Base-by-base conservation (phyloP, 148 eudicot species). In the Polygonum aviculare region DNA sequence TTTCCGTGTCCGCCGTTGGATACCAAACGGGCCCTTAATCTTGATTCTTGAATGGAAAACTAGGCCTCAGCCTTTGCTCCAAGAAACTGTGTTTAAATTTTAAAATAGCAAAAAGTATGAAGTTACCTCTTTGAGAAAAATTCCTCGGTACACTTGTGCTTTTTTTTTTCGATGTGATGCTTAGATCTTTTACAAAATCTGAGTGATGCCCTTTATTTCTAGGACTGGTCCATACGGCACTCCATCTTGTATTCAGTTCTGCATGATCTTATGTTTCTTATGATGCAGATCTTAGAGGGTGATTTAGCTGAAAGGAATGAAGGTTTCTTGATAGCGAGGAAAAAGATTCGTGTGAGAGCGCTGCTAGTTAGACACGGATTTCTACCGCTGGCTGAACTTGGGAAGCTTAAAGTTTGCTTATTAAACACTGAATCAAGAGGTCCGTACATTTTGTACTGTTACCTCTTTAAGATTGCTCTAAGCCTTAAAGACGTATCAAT, bases 371-470 rank as follows among this genome's bases (percentile, higher is more conserved):
- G 84, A 75, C 60, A 44, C 38, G 93, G 91, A 77, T 85, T 88
- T 60, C 79, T 95, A 19, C 89, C 99, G 44, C 16, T 87, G 83
- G 83, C 78, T 16, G 91, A 90, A 82, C 93, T 95, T 44, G 88
- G 80, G 18, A 90, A 88, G 78, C 81, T 92, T 78, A 95, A 84
- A 89, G 80, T 83, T 72, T 84, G 77, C 76, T 59, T 92, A 19
- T 47, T 92, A 40, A 85, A 85, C 79, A 67, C 82, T 39, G 76
- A 69, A 78, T 84, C 94, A 73, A 82, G 90, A 78, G 97, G 99
- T 95, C 22, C 78, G 90, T 82, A n/a, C 38, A 35, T 14, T 12
- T 18, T 38, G 44, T 51, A 1, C 4, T 10, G 11, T 39, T 75
- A 19, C 41, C 21, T 55, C 26, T 36, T 16, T 36, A 67, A 11